Base-by-base conservation (phyloP, 2,329 filamentous ascomycete genomes). In the Alternaria incomplexa region DNA sequence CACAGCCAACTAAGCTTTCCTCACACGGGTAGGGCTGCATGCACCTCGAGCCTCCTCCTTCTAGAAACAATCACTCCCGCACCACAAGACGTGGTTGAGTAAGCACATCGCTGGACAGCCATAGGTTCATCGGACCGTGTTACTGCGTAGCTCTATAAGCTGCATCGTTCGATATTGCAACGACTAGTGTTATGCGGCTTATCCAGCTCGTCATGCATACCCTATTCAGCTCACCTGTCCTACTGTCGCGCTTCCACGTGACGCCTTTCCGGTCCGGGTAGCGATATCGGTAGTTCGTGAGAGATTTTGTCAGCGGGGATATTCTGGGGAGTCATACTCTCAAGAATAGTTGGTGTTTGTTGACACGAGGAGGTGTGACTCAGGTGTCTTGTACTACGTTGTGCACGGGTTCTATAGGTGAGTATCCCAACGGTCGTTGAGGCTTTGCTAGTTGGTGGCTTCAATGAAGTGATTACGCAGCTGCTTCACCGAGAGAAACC, bases 21-120 rank as follows among this genome's bases (percentile, higher is more conserved):
- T 52, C 30, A 13, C 48, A 40, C 48, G 48, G 48, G 48, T 52
- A 52, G 48, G 48, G 48, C 30, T 52, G 30, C 30, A 52, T 40
- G 48, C 48, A 52, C 48, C 20, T 52, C 48, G 48, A 52, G 48
- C 48, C 30, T 52, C 48, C 28, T 51, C 48, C 20, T 52, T 52
- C 28, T 40, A 36, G 30, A 52, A 52, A 12, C 30, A 40, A 23
- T 40, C 20, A 12, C 7, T 12, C 30, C 10, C 13, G 13, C 48
- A 40, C 20, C 48, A 52, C 48, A 52, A 52, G 48, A 52, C 30
- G 13, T 22, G 6, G 30, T 52, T 23, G 48, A 52, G 48, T 52
- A 52, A 52, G 48, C 48, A 52, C 48, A 10, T 36, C 20, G 30
- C 22, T 52, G 30, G 15, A 6, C 20, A 52, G 48, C 20, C 10